A percentile compares a stretch with the other conserved stretches of the same genome.
phyloP scores from a whole-genome alignment of 2,329 filamentous ascomycete species.

The Aureobasidium melanogenum region DNA sequence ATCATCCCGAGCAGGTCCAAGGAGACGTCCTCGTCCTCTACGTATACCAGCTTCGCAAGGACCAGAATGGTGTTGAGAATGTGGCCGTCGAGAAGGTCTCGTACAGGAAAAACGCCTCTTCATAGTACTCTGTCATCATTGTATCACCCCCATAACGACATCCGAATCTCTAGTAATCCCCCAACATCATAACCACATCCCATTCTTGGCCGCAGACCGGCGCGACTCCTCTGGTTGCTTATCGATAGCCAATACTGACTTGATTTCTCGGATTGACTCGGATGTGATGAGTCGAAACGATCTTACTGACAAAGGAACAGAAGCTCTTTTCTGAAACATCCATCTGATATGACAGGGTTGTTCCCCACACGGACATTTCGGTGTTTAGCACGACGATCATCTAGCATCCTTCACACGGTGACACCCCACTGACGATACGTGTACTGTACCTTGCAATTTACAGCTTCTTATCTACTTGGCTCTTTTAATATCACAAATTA shows the following conservation, averaged over 20 bases:
- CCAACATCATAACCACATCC: not conserved
- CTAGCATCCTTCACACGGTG: not conserved
- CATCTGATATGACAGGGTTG: not conserved
- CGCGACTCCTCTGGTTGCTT: not conserved
- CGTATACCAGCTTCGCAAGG: slow-evolving; percentile 61
- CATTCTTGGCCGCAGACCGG: no score
- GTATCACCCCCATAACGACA: not conserved
- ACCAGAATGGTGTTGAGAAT: slow-evolving; percentile 43
- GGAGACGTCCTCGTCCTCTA: slow-evolving; percentile 93
- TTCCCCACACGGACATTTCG: not conserved
- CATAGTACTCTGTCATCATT: not conserved
- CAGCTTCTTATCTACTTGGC: not conserved
- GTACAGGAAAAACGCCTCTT: slow-evolving; percentile 35
- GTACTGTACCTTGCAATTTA: not conserved
- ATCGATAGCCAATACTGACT: not conserved
- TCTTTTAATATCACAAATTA: not conserved
- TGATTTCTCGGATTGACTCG: not conserved
- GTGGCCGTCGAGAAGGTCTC: slow-evolving; percentile 49
- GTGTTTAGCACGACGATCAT: not conserved
- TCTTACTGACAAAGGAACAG: not conserved
- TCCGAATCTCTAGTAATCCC: not conserved
- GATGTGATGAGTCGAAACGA: not conserved
- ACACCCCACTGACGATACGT: not conserved
- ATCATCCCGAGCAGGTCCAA: slow-evolving; percentile 58
- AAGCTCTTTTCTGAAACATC: not conserved